Evolutionary conservation across 371 early-diverging fungal species (phyloP).

Genomic region (Mucor mucedo): DNA sequence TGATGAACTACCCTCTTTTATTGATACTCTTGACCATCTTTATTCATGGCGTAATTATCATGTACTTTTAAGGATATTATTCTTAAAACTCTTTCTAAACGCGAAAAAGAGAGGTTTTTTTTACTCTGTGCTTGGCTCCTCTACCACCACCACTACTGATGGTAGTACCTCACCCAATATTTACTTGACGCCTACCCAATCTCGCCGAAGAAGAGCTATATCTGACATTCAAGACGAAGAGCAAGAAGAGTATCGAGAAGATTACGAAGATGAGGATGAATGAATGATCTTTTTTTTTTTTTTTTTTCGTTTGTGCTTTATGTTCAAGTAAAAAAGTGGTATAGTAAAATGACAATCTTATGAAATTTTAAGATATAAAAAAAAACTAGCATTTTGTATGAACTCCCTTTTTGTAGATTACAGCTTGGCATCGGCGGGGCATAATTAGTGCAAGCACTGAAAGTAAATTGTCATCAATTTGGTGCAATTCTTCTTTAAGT

Average conservation of each 20-base stretch:
- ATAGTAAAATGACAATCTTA: too few species aligned
- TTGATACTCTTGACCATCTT: slow-evolving; percentile 22
- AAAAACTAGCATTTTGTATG: slow-evolving; percentile 14
- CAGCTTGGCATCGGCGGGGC: not conserved
- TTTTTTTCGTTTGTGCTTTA: slow-evolving; percentile 11
- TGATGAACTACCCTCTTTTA: slow-evolving; percentile 19
- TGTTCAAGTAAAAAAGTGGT: not conserved
- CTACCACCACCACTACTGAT: slow-evolving; percentile 11
- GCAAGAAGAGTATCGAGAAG: slow-evolving; percentile 6
- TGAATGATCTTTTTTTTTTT: slow-evolving; percentile 1
- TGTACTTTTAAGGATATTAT: slow-evolving; percentile 20
- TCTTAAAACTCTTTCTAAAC: slow-evolving; percentile 15
- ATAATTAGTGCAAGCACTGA: slow-evolving; percentile 3
- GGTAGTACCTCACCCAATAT: slow-evolving; percentile 10
- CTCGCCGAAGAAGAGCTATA: not conserved
- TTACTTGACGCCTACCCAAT: slow-evolving; percentile 16
- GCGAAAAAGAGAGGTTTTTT: slow-evolving; percentile 22
- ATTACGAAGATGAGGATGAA: slow-evolving; percentile 22
- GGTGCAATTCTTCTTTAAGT: slow-evolving; percentile 10
- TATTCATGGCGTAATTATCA: slow-evolving; percentile 28
- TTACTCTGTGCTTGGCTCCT: slow-evolving; percentile 15
- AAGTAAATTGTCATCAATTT: slow-evolving; percentile 10
- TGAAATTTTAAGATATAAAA: slow-evolving; percentile 4
- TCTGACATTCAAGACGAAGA: too few species aligned
- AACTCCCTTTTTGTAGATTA: slow-evolving; percentile 15